These are phyloP conservation scores for Apiospora pterosperma DNA, from an alignment of 2,329 filamentous ascomycete genomes.

Conservation along the genomic window DNA sequence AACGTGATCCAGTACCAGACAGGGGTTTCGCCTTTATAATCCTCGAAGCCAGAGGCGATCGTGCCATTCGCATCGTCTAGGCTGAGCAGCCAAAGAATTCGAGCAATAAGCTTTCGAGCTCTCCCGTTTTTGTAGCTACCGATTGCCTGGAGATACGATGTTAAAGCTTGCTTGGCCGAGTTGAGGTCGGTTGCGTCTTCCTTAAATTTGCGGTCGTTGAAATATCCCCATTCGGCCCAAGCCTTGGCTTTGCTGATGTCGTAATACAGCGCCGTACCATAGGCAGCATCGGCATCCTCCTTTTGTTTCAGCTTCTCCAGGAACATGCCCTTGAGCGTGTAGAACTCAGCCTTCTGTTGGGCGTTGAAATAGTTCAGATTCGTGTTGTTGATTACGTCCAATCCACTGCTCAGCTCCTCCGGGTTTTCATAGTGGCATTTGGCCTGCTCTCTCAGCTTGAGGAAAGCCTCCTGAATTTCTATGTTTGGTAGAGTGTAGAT, in stretches of 20 bases:
- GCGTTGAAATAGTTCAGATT: slow-evolving; percentile 98
- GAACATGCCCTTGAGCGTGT: slow-evolving; percentile 99
- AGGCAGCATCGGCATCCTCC: slow-evolving; percentile 88
- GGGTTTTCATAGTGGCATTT: slow-evolving; percentile 98
- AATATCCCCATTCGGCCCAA: slow-evolving; percentile 99
- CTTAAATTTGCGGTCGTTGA: slow-evolving; percentile 96
- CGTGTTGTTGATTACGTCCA: slow-evolving; percentile 99
- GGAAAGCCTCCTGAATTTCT: slow-evolving; percentile 97
- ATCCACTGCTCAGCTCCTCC: slow-evolving; percentile 82
- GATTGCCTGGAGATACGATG: slow-evolving; percentile 93
- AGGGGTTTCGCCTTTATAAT: slow-evolving; percentile 95
- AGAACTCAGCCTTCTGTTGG: slow-evolving; percentile 97
- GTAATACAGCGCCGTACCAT: slow-evolving; percentile 92
- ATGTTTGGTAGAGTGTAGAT: slow-evolving; percentile 99
- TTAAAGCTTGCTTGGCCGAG: slow-evolving; percentile 85
- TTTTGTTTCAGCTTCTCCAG: slow-evolving; percentile 88
- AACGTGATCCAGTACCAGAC: slow-evolving; percentile 99
- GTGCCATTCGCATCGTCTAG: slow-evolving; percentile 84
- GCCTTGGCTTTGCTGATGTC: slow-evolving; percentile 94
- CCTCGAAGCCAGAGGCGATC: slow-evolving; percentile 83
- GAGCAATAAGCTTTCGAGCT: slow-evolving; percentile 86
- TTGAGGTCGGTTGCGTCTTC: slow-evolving; percentile 79
- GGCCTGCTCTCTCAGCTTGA: slow-evolving; percentile 97
- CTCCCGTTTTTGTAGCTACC: slow-evolving; percentile 97
- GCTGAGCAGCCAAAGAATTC: slow-evolving; percentile 93